phyloP scores from a whole-genome alignment of 768 basidiomycete genomes.

The Cyclocybe aegerita region DNA sequence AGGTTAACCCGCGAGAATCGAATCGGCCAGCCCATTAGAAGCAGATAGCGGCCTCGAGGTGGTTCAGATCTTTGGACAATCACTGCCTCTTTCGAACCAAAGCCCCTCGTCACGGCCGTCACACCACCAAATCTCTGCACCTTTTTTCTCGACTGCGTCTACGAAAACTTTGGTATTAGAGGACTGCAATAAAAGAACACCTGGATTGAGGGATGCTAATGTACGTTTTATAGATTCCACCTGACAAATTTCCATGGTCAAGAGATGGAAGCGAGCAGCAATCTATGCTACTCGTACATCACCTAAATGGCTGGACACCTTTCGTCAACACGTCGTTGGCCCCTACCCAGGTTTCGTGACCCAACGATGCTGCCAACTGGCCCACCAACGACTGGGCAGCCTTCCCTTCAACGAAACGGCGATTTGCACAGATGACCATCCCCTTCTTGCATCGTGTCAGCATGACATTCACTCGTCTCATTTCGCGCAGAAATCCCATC shows the following conservation, averaged over 20 bases:
- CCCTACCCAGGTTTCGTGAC: conserved; percentile 16
- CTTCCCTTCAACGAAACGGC: conserved; percentile 45
- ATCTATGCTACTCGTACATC: background rate
- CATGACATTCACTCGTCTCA: conserved; percentile 75
- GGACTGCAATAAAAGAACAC: too few species aligned
- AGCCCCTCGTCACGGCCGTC: too few species aligned
- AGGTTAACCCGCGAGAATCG: background rate
- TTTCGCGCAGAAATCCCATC: conserved; percentile 61
- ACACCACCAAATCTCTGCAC: too few species aligned
- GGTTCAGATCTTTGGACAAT: too few species aligned
- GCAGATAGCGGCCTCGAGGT: conserved; percentile 17
- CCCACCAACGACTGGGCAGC: conserved; percentile 33
- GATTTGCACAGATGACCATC: conserved; percentile 64
- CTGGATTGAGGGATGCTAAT: too few species aligned
- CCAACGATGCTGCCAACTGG: conserved; percentile 23
- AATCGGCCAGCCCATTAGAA: conserved; percentile 4
- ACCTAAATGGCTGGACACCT: conserved; percentile 10
- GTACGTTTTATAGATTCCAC: too few species aligned
- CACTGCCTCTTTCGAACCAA: too few species aligned
- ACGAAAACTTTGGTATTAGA: too few species aligned
- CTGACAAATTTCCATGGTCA: too few species aligned
- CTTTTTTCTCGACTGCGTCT: too few species aligned
- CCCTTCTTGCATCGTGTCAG: conserved; percentile 65
- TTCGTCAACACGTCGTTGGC: conserved; percentile 4
- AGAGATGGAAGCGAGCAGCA: too few species aligned